phyloP scores from a whole-genome alignment of 495 filamentous ascomycete genomes.

The Neurospora pannonica region DNA sequence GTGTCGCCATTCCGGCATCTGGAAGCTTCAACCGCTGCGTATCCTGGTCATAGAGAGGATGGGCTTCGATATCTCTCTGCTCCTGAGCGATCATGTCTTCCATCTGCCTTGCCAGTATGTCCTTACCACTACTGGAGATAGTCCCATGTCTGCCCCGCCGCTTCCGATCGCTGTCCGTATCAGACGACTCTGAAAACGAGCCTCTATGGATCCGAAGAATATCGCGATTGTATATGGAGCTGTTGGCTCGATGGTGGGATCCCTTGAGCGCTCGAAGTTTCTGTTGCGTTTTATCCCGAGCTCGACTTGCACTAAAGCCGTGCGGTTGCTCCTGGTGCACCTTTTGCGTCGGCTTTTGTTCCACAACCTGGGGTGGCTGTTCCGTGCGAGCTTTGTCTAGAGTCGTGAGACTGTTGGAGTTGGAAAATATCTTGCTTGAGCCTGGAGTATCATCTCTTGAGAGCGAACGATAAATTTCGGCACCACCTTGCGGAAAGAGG shows the following conservation, averaged over 20 bases:
- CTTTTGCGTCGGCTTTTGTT: not conserved
- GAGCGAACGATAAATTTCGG: slow-evolving; percentile 14
- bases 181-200: slow-evolving; percentile 38
- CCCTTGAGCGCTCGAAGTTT: slow-evolving; percentile 40
- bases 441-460: slow-evolving; percentile 12
- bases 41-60: slow-evolving; percentile 20
- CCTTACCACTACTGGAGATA: slow-evolving; percentile 34
- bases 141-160: slow-evolving; percentile 27
- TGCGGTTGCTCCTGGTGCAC: slow-evolving; percentile 19
- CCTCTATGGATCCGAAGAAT: slow-evolving; percentile 28
- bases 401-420: slow-evolving; percentile 1
- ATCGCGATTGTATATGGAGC: slow-evolving; percentile 30
- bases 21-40: slow-evolving; percentile 20
- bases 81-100: slow-evolving; percentile 52
- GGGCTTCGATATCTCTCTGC: slow-evolving; percentile 25
- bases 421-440: slow-evolving; percentile 16
- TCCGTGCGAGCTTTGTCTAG: slow-evolving; percentile 10
- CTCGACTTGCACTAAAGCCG: slow-evolving; percentile 11
- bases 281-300: slow-evolving; percentile 37
- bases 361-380: slow-evolving; percentile 6
- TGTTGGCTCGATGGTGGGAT: slow-evolving; percentile 36
- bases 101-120: slow-evolving; percentile 59
- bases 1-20: slow-evolving; percentile 17
- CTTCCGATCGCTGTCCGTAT: slow-evolving; percentile 34
- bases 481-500: slow-evolving; percentile 46